Evolutionary conservation across 163 green algal species (phyloP).

Genomic region (Trebouxia gelatinosa): DNA sequence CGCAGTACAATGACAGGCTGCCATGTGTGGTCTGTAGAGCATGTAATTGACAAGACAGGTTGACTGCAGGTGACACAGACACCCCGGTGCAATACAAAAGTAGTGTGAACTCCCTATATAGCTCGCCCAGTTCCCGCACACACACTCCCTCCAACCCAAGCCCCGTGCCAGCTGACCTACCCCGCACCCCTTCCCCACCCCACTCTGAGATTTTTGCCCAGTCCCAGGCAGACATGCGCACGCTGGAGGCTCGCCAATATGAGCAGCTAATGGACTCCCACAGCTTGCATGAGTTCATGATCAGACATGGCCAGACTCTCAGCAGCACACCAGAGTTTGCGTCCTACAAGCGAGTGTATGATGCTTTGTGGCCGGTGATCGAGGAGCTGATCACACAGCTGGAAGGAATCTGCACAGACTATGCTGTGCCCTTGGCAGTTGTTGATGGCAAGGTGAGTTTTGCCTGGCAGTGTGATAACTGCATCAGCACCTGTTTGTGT

Average conservation of each 20-base stretch:
- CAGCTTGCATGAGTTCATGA: slow-evolving; percentile 58
- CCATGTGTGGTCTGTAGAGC: too few species aligned
- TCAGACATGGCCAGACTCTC: slow-evolving; percentile 36
- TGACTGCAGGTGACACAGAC: background rate
- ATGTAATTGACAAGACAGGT: too few species aligned
- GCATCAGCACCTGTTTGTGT: too few species aligned
- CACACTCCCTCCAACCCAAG: too few species aligned
- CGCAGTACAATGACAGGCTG: too few species aligned
- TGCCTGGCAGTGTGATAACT: too few species aligned
- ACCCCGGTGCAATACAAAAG: background rate
- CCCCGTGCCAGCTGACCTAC: too few species aligned
- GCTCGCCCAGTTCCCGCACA: too few species aligned
- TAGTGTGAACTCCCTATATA: too few species aligned
- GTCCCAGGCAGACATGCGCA: background rate
- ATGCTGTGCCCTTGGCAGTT: slow-evolving; percentile 53
- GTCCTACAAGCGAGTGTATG: slow-evolving; percentile 50
- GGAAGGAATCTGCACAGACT: slow-evolving; percentile 49
- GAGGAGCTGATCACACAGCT: slow-evolving; percentile 49
- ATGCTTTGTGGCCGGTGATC: slow-evolving; percentile 46
- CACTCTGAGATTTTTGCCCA: background rate
- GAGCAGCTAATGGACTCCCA: slow-evolving; percentile 59
- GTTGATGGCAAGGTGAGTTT: slow-evolving; percentile 53
- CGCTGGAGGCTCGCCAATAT: slow-evolving; percentile 39
- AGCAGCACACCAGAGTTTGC: slow-evolving; percentile 57
- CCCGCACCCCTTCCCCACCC: background rate